These are phyloP conservation scores for Eucalyptus viminalis DNA, from an alignment of 345 rosid species.

Conservation along the genomic window DNA sequence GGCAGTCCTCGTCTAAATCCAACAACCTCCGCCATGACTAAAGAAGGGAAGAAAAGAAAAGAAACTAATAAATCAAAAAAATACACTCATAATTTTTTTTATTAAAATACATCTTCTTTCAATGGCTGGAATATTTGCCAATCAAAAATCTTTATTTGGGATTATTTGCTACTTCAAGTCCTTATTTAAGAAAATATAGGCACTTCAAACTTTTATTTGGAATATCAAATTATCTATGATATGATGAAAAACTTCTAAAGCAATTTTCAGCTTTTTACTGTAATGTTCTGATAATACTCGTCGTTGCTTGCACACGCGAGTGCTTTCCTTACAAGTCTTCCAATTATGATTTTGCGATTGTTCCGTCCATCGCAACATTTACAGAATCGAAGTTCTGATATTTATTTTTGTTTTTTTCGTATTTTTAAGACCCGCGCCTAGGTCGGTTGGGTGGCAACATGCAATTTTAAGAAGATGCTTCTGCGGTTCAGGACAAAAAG, in stretches of 20 bases:
- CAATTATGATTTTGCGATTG: too few relatives aligned
- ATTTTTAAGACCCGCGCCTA: not conserved
- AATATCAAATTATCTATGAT: not conserved
- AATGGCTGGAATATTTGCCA: accelerated
- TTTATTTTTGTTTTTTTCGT: not conserved
- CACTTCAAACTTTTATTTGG: too few relatives aligned
- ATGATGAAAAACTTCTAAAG: too few relatives aligned
- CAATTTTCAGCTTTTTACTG: too few relatives aligned
- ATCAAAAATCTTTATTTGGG: accelerated
- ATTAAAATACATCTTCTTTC: too few relatives aligned
- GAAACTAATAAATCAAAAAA: too few relatives aligned
- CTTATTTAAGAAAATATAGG: accelerated
- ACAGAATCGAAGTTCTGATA: not conserved
- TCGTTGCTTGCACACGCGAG: not conserved
- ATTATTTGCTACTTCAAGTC: accelerated
- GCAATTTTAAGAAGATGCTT: not conserved
- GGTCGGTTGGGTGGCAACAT: not conserved
- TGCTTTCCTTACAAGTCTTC: not conserved
- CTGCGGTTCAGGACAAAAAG: not conserved
- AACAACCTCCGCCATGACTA: accelerated
- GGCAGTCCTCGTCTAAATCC: accelerated
- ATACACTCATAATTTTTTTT: too few relatives aligned
- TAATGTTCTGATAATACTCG: not conserved
- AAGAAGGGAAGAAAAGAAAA: accelerated
- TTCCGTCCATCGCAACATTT: not conserved